Evolutionary conservation across 139 green algal species (phyloP), one percentile per base, ranked within the genome.

Genomic region (Spirogloea muscicola): DNA sequence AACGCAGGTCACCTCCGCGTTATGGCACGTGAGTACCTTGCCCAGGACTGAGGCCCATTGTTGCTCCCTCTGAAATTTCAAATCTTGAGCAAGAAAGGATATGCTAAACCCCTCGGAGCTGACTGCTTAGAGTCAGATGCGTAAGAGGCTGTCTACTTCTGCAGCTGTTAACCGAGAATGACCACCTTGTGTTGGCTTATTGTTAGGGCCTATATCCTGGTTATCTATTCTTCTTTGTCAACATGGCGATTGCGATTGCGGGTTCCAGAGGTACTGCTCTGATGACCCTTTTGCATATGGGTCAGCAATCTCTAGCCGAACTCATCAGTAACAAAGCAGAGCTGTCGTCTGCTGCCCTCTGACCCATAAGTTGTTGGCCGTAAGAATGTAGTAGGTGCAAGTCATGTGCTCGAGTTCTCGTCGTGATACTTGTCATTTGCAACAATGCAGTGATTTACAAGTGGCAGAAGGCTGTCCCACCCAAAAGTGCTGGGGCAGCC

Each of bases 221-320:
- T 16, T 82, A 81, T 46, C 2, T 82, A 10, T 29, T 81, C 29
- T 82, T 57, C 69, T 80, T 82, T 46, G 66, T 70, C 27, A n/a
- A 21, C n/a, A 76, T 21, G 27, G 62, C 71, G 6, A 25, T 79
- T 25, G 31, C 67, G 63, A 79, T 79, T 21, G 39, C 71, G 25
- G 71, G 62, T 18, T 79, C 71, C 29, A 76, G 31, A 79, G 44
- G 59, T 72, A n/a, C n/a, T n/a, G n/a, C 13, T 25, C 13, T 16
- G 44, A 16, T 16, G 44, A 16, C 44, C 13, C 16, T 13, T 52
- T 25, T 13, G 44, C 44, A 52, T 16, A 52, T 52, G n/a, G n/a
- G n/a, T n/a, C n/a, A n/a, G n/a, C n/a, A n/a, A n/a, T n/a, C n/a
- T n/a, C n/a, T n/a, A n/a, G n/a, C n/a, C n/a, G n/a, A n/a, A n/a